Evolutionary conservation across 805 yeast species (phyloP).

Genomic region (Brettanomyces custersianus): DNA sequence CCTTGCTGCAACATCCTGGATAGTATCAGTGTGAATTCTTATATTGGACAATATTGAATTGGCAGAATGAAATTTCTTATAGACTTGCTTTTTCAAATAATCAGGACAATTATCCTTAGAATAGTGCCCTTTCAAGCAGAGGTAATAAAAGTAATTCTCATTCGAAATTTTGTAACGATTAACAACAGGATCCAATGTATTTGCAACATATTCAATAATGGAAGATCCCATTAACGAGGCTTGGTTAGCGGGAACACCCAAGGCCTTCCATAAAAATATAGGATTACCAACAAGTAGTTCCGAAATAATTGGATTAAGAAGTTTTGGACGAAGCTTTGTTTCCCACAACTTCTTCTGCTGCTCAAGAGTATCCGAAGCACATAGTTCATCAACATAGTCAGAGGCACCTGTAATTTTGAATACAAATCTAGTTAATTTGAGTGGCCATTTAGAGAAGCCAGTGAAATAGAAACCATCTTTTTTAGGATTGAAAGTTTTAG

Average conservation of each 20-base stretch:
- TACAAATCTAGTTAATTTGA: slow-evolving; percentile 54
- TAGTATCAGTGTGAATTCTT: slow-evolving; percentile 70
- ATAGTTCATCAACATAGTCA: slow-evolving; percentile 43
- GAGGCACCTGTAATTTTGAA: slow-evolving; percentile 49
- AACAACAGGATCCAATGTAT: slow-evolving; percentile 72
- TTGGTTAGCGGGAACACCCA: slow-evolving; percentile 85
- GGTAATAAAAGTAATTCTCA: slow-evolving; percentile 74
- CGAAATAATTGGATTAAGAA: slow-evolving; percentile 63
- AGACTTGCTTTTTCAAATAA: slow-evolving; percentile 55
- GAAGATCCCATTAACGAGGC: slow-evolving; percentile 73
- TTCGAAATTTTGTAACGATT: slow-evolving; percentile 50
- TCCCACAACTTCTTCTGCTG: slow-evolving; percentile 65
- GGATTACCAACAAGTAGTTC: slow-evolving; percentile 71
- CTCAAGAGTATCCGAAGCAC: slow-evolving; percentile 45
- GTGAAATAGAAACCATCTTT: slow-evolving; percentile 69
- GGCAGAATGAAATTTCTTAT: slow-evolving; percentile 35
- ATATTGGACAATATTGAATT: slow-evolving; percentile 56
- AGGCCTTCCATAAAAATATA: slow-evolving; percentile 77
- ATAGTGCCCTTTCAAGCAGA: slow-evolving; percentile 56
- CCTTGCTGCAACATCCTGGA: slow-evolving; percentile 67
- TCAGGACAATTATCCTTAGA: slow-evolving; percentile 62
- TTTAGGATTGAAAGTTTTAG: slow-evolving; percentile 40
- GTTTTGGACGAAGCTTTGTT: slow-evolving; percentile 51
- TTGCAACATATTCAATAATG: slow-evolving; percentile 60
- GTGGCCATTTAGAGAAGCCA: slow-evolving; percentile 83